Evolutionary conservation across 2,329 filamentous ascomycete species (phyloP).

Genomic region (Alternaria longipes): DNA sequence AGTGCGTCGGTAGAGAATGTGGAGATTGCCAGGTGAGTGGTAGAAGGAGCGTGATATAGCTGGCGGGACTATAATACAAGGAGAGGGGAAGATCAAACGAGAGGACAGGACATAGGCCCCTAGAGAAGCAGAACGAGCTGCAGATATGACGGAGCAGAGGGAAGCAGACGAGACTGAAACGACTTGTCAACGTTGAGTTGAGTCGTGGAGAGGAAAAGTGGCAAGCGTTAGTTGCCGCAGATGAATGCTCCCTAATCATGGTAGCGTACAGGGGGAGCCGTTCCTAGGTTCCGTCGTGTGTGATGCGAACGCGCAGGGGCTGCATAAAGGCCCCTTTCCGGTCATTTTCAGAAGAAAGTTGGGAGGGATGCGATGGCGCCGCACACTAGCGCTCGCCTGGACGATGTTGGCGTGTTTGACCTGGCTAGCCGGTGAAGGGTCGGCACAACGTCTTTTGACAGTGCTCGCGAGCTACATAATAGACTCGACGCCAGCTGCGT

Average conservation of each 20-base stretch:
- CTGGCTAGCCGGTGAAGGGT: slow-evolving; percentile 16
- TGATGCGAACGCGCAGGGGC: slow-evolving; percentile 41
- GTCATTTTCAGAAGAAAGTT: slow-evolving; percentile 28
- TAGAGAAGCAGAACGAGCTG: slow-evolving; percentile 28
- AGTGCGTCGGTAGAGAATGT: slow-evolving; percentile 25
- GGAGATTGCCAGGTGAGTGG: slow-evolving; percentile 20
- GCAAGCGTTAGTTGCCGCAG: slow-evolving; percentile 40
- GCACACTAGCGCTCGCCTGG: slow-evolving; percentile 22
- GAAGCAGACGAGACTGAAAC: slow-evolving; percentile 44
- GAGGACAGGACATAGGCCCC: slow-evolving; percentile 45
- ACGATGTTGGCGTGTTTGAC: slow-evolving; percentile 30
- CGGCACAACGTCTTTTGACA: slow-evolving; percentile 22
- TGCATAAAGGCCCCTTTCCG: slow-evolving; percentile 41
- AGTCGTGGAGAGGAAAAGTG: slow-evolving; percentile 41
- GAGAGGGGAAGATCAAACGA: slow-evolving; percentile 49
- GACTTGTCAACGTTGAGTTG: slow-evolving; percentile 32
- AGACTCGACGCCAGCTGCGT: slow-evolving; percentile 3
- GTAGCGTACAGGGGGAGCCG: slow-evolving; percentile 36
- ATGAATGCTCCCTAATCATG: slow-evolving; percentile 32
- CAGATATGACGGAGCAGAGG: slow-evolving; percentile 37
- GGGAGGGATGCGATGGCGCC: slow-evolving; percentile 33
- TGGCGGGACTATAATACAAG: slow-evolving; percentile 32
- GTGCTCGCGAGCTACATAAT: slow-evolving; percentile 9
- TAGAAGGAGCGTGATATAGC: slow-evolving; percentile 42
- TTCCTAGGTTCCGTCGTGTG: slow-evolving; percentile 37